Percentiles rank a stretch among this genome's conserved stretches.
These are phyloP conservation scores for Neurospora africana DNA, from an alignment of 495 filamentous ascomycete genomes.

Conservation along the genomic window DNA sequence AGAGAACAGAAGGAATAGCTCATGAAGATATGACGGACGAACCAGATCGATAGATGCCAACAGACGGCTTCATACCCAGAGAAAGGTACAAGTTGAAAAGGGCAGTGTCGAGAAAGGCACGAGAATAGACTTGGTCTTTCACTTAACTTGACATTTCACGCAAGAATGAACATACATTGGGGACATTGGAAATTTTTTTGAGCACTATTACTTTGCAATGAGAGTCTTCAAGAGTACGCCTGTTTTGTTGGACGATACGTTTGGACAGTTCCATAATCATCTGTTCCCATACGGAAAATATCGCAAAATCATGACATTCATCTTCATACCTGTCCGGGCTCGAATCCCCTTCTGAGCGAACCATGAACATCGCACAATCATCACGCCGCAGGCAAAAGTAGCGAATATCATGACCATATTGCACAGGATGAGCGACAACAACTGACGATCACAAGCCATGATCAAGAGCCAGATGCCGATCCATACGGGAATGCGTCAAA, in stretches of 20 bases:
- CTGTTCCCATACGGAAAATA: background rate
- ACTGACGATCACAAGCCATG: background rate
- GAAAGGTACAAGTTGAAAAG: background rate
- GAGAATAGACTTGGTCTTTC: background rate
- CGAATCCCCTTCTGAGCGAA: background rate
- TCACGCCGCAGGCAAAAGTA: background rate
- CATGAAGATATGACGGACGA: background rate
- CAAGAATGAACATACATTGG: background rate
- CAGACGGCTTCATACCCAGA: background rate
- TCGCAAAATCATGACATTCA: background rate
- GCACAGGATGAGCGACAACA: background rate
- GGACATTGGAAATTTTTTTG: background rate
- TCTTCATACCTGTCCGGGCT: background rate
- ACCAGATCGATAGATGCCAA: background rate
- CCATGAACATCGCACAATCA: background rate
- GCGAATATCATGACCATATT: background rate
- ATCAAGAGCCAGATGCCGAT: background rate
- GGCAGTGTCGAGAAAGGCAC: background rate
- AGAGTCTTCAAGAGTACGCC: background rate
- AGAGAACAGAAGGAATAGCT: background rate
- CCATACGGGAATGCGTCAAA: background rate
- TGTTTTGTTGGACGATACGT: background rate
- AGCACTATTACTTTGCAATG: background rate
- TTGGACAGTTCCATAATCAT: background rate
- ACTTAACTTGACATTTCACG: background rate